Conservation (phyloP, 805 yeast species). For the Candida broadrunensis region DNA sequence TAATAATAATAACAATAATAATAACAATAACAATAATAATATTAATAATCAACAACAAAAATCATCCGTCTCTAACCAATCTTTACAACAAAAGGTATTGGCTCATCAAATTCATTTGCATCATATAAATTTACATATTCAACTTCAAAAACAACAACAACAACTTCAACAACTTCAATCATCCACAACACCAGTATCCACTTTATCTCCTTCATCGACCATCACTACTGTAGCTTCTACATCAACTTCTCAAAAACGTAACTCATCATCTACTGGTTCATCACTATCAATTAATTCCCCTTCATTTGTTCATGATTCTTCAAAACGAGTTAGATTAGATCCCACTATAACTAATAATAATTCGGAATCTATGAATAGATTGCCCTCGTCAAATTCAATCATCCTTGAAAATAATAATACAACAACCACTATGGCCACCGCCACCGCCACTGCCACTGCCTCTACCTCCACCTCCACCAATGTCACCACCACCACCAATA, state of each 20-base stretch:
- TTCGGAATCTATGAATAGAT: not conserved
- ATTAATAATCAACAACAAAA: no score
- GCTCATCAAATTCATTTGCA: not conserved
- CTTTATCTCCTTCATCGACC: not conserved
- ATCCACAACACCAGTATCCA: not conserved
- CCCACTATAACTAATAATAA: conserved; percentile 1
- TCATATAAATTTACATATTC: not conserved
- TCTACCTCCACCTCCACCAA: conserved; percentile 1
- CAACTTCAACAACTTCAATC: not conserved
- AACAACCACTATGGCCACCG: not conserved
- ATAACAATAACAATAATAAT: no score
- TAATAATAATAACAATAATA: no score
- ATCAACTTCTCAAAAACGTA: conserved; percentile 10
- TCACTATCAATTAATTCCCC: conserved; percentile 13
- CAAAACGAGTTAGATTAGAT: conserved; percentile 21
- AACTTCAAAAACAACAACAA: not conserved
- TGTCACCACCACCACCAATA: conserved; percentile 2
- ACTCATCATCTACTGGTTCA: conserved; percentile 12
- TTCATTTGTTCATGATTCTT: conserved; percentile 7
- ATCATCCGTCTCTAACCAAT: no score
- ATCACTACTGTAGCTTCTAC: not conserved
- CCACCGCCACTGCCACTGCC: not conserved
- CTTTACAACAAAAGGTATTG: not conserved
- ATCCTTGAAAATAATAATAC: not conserved
- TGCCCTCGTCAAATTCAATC: not conserved